These are phyloP conservation scores for Crithidia acanthocephali DNA, from an alignment of 208 protist genomes.

Conservation along the genomic window DNA sequence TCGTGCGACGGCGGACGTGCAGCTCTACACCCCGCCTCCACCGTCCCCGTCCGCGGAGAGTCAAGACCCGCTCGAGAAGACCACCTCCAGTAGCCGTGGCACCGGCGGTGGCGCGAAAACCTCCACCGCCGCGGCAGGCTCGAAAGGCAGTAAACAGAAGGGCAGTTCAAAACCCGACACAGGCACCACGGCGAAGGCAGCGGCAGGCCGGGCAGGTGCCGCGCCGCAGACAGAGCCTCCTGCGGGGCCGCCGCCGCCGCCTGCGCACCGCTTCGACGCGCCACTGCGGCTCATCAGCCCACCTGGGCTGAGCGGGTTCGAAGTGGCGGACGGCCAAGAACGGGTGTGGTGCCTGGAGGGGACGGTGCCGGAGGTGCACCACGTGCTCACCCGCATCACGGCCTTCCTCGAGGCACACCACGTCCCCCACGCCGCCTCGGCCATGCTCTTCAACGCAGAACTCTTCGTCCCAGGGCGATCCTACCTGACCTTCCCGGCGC, in stretches of 20 bases:
- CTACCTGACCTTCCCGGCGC: conserved; percentile 74
- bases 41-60: conserved; percentile 25
- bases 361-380: conserved; percentile 71
- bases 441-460: conserved; percentile 82
- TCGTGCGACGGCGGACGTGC: conserved; percentile 36
- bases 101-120: background rate
- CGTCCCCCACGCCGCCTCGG: conserved; percentile 22
- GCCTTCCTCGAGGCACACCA: conserved; percentile 22
- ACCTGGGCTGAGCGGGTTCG: conserved; percentile 83
- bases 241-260: background rate
- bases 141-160: background rate
- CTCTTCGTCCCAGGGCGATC: conserved; percentile 69
- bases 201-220: conserved; percentile 12
- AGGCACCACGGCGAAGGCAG: background rate
- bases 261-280: conserved; percentile 43
- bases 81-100: conserved; percentile 1
- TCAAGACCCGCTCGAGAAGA: conserved; percentile 5
- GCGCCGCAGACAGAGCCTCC: background rate
- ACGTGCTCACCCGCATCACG: conserved; percentile 38
- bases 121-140: background rate
- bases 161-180: background rate
- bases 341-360: conserved; percentile 84
- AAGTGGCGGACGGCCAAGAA: conserved; percentile 78
- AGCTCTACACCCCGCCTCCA: conserved; percentile 33
- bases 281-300: conserved; percentile 73